These are phyloP conservation scores for Pseudotsuga menziesii DNA, from an alignment of 75 land plant genomes.

Conservation along the genomic window DNA sequence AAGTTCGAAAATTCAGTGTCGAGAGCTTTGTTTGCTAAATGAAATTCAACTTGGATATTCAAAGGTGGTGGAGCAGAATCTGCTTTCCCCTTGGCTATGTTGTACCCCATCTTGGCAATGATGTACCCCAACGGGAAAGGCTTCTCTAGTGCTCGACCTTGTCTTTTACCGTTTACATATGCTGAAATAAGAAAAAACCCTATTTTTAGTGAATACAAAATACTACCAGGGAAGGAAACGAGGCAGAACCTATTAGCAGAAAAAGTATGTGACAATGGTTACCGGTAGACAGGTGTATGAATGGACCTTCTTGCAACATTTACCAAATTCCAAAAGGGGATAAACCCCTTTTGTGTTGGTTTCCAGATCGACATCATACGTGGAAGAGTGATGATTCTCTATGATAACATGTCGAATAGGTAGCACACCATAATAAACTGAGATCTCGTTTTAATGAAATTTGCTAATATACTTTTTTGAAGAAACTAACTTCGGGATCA, in stretches of 20 bases:
- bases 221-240: too few relatives aligned
- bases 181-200: constrained; percentile 35
- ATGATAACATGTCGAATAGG: neutral
- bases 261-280: neutral
- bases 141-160: constrained; percentile 64
- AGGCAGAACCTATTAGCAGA: too few relatives aligned
- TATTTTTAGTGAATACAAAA: neutral
- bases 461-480: too few relatives aligned
- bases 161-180: constrained; percentile 82
- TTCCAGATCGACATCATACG: constrained; percentile 36
- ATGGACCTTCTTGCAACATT: constrained; percentile 27
- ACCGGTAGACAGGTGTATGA: constrained; percentile 41
- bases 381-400: neutral
- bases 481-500: too few relatives aligned
- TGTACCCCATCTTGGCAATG: constrained; percentile 65
- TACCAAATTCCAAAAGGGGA: constrained; percentile 28
- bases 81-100: constrained; percentile 55
- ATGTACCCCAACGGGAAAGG: constrained; percentile 65
- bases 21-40: constrained; percentile 21
- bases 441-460: too few relatives aligned
- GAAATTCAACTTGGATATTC: constrained; percentile 48
- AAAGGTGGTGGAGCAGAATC: constrained; percentile 16
- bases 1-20: neutral
- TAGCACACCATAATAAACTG: too few relatives aligned
- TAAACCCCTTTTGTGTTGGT: constrained; percentile 38